Conservation (phyloP, 1,139 yeast genomes). For the Barnettozyma hawaiiensis region DNA sequence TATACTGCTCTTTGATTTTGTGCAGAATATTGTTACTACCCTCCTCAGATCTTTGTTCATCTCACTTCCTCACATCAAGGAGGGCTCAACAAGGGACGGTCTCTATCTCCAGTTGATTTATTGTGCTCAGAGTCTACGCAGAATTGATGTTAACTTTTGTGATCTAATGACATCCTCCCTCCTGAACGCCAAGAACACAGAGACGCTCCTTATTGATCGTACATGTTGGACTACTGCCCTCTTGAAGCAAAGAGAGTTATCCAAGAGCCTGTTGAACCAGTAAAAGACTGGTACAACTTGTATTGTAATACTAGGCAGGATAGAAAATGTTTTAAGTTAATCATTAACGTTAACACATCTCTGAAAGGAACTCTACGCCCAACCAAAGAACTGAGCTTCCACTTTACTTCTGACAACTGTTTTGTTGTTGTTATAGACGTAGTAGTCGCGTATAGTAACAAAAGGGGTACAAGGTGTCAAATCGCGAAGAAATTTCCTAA, state of each 20-base stretch:
- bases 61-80: slow-evolving; percentile 35
- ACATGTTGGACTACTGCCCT: slow-evolving; percentile 35
- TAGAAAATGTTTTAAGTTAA: too few relatives aligned
- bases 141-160: slow-evolving; percentile 67
- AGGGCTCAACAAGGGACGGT: slow-evolving; percentile 49
- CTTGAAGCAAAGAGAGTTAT: slow-evolving; percentile 34
- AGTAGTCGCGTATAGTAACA: too few relatives aligned
- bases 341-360: too few relatives aligned
- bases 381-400: too few relatives aligned
- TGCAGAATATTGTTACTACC: slow-evolving; percentile 32
- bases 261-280: slow-evolving; percentile 20
- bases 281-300: too few relatives aligned
- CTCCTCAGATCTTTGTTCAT: slow-evolving; percentile 33
- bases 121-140: slow-evolving; percentile 67
- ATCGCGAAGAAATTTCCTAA: background rate
- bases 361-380: too few relatives aligned
- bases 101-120: slow-evolving; percentile 68
- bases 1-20: slow-evolving; percentile 37
- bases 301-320: too few relatives aligned
- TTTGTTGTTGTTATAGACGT: too few relatives aligned
- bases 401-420: too few relatives aligned
- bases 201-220: slow-evolving; percentile 23
- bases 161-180: slow-evolving; percentile 31
- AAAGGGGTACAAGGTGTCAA: background rate
- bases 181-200: slow-evolving; percentile 12